Conservation (phyloP, 768 basidiomycete species). For the Candolleomyces eurysporus region DNA sequence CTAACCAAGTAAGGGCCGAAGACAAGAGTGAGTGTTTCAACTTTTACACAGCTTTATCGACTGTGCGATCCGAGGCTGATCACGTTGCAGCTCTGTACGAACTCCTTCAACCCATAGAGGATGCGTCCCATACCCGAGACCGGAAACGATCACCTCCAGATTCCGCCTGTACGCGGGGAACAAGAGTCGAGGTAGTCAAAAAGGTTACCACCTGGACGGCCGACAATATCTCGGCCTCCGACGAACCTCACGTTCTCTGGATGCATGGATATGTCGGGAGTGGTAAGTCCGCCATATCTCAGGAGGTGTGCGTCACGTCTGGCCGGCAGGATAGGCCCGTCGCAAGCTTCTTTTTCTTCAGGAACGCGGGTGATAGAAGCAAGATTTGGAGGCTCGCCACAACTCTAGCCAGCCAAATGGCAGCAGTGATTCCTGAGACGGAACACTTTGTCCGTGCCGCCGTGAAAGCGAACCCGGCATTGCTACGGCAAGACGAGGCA, state of each 20-base stretch:
- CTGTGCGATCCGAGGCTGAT: too few relatives aligned
- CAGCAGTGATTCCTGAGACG: neutral
- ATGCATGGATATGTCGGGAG: conserved; percentile 17
- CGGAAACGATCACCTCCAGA: neutral
- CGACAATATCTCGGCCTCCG: neutral
- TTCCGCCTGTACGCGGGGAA: neutral
- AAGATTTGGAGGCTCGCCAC: conserved; percentile 2
- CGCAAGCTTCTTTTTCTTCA: conserved; percentile 15
- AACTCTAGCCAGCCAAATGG: conserved; percentile 9
- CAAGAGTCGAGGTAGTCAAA: neutral
- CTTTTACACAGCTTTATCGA: too few relatives aligned
- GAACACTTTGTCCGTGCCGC: neutral
- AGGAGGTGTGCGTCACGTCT: conserved; percentile 11
- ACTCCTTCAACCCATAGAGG: neutral
- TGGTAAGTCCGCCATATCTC: conserved; percentile 18
- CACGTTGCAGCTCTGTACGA: neutral
- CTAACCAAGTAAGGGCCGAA: too few relatives aligned
- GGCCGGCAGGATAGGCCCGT: neutral
- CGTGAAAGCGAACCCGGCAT: neutral
- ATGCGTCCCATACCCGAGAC: neutral
- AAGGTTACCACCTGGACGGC: neutral
- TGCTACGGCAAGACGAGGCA: neutral
- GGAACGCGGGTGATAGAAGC: conserved; percentile 1
- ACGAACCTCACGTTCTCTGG: conserved; percentile 12
- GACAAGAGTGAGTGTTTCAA: too few relatives aligned